Conservation (phyloP, 495 filamentous ascomycete species). For the Xylaria longipes region DNA sequence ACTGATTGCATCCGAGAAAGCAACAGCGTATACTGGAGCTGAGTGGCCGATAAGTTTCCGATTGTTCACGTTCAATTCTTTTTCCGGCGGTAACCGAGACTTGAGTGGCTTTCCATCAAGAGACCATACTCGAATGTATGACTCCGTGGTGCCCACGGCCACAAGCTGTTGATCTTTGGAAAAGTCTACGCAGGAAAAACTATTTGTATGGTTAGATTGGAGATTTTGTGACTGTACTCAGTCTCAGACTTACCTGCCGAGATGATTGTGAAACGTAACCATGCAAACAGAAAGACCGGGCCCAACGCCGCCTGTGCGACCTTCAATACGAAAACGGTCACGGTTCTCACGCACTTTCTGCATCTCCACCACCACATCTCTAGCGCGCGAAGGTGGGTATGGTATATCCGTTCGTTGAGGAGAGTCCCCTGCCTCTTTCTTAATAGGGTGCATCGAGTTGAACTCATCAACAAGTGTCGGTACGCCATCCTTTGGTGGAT, state of each 20-base stretch:
- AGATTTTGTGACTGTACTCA: not conserved
- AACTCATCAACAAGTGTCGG: conserved; percentile 75
- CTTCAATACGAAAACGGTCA: conserved; percentile 84
- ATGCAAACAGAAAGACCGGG: conserved; percentile 86
- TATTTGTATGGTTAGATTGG: conserved; percentile 44
- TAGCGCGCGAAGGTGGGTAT: conserved; percentile 80
- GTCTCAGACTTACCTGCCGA: conserved; percentile 70
- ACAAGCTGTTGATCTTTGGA: conserved; percentile 85
- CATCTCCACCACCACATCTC: conserved; percentile 92
- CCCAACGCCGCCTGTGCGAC: conserved; percentile 78
- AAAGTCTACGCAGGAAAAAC: conserved; percentile 90
- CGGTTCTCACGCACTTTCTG: conserved; percentile 93
- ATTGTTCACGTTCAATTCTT: conserved; percentile 55
- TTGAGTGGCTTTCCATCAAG: conserved; percentile 77
- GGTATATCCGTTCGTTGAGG: conserved; percentile 79
- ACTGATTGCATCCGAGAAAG: conserved; percentile 80
- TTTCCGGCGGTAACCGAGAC: conserved; percentile 47
- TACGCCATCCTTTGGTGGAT: conserved; percentile 70
- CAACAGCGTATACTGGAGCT: conserved; percentile 84
- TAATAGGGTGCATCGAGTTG: conserved; percentile 77
- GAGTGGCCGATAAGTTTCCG: conserved; percentile 92
- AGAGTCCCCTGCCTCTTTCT: conserved; percentile 86
- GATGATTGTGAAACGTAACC: conserved; percentile 97
- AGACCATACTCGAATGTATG: conserved; percentile 93
- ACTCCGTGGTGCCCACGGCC: conserved; percentile 87